Percentiles rank a stretch among this genome's conserved stretches.
Conservation (phyloP, 148 eudicot genomes). For the Limonium bicolor region DNA sequence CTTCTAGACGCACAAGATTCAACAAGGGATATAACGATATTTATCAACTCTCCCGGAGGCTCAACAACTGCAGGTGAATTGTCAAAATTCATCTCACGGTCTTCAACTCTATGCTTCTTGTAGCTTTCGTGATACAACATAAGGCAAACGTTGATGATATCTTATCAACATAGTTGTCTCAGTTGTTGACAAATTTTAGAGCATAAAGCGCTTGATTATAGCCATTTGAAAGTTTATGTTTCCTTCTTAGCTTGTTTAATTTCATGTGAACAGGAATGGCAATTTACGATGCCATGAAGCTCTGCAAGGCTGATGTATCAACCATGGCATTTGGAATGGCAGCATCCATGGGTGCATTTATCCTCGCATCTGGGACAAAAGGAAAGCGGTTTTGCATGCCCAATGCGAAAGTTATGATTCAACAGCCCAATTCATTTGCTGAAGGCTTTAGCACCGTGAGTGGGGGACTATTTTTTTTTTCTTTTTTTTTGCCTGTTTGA, state of each 20-base stretch:
- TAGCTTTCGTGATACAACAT: too few species aligned
- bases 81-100: too few species aligned
- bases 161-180: too few species aligned
- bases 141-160: too few species aligned
- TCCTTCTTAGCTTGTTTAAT: too few species aligned
- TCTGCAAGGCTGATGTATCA: constrained; percentile 90
- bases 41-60: constrained; percentile 94
- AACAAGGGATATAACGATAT: constrained; percentile 59
- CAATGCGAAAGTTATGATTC: constrained; percentile 85
- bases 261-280: constrained; percentile 80
- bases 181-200: too few species aligned
- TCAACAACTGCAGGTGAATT: constrained; percentile 76
- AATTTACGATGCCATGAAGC: constrained; percentile 95
- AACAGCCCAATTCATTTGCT: constrained; percentile 52
- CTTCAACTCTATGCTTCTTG: too few species aligned
- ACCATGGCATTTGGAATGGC: constrained; percentile 88
- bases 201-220: too few species aligned
- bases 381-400: constrained; percentile 98
- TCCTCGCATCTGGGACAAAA: constrained; percentile 87
- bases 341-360: constrained; percentile 95
- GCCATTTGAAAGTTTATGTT: too few species aligned
- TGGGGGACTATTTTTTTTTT: background rate
- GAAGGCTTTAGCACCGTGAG: constrained; percentile 21
- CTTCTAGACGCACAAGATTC: constrained; percentile 82
- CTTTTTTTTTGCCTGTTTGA: background rate